phyloP scores from a whole-genome alignment of 495 filamentous ascomycete genomes.

The Xylaria castorea region DNA sequence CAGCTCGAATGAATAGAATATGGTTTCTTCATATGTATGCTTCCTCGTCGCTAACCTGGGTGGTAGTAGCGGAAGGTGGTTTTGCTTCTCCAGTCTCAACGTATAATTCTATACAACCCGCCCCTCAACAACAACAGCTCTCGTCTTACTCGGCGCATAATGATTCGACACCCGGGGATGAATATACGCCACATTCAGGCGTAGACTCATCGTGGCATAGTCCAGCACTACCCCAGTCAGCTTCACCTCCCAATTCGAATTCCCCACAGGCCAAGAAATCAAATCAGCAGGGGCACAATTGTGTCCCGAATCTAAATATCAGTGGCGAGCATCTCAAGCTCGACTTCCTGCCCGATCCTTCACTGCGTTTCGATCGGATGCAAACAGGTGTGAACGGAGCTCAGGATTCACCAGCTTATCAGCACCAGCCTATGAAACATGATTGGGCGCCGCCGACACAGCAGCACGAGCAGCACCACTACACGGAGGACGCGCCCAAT shows the following conservation, averaged over 20 bases:
- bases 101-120: slow-evolving; percentile 24
- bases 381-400: slow-evolving; percentile 46
- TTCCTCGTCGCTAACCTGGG: slow-evolving; percentile 19
- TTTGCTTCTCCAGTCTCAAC: slow-evolving; percentile 34
- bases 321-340: slow-evolving; percentile 68
- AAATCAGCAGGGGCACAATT: slow-evolving; percentile 61
- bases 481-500: slow-evolving; percentile 30
- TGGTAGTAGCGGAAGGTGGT: slow-evolving; percentile 29
- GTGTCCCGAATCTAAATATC: slow-evolving; percentile 63
- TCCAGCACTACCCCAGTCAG: slow-evolving; percentile 34
- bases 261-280: slow-evolving; percentile 33
- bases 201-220: slow-evolving; percentile 40
- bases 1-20: slow-evolving; percentile 30
- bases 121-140: slow-evolving; percentile 26
- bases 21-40: slow-evolving; percentile 2
- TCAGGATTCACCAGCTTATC: slow-evolving; percentile 45
- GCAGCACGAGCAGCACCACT: slow-evolving; percentile 1
- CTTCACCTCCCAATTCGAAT: slow-evolving; percentile 2
- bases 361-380: slow-evolving; percentile 43
- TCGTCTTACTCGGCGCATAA: slow-evolving; percentile 37
- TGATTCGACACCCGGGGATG: slow-evolving; percentile 45
- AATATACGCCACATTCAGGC: slow-evolving; percentile 45
- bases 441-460: slow-evolving; percentile 48
- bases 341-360: slow-evolving; percentile 68
- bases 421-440: slow-evolving; percentile 50